Conservation (phyloP, 768 basidiomycete genomes). For the Leucocoprinus leucothites region DNA sequence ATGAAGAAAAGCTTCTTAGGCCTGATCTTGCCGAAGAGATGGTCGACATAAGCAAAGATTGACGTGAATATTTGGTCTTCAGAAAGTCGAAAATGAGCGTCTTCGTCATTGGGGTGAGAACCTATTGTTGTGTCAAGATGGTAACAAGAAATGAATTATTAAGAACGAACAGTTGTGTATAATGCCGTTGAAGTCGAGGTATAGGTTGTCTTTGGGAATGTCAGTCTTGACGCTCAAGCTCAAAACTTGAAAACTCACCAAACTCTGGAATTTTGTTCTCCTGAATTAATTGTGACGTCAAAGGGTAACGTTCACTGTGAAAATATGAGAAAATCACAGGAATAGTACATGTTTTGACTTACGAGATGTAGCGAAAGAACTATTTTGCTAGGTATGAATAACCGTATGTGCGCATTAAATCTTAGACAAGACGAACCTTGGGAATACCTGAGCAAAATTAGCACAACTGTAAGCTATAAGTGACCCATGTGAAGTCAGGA, state of each 20-base stretch:
- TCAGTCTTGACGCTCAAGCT: constrained; percentile 5
- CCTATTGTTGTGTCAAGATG: constrained; percentile 31
- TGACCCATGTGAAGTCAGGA: background rate
- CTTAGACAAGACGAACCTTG: constrained; percentile 44
- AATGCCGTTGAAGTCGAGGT: constrained; percentile 93
- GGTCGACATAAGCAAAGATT: constrained; percentile 96
- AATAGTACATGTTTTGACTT: constrained; percentile 26
- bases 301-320: constrained; percentile 89
- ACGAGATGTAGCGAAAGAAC: constrained; percentile 98
- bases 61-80: constrained; percentile 98
- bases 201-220: constrained; percentile 69
- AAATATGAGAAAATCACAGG: background rate
- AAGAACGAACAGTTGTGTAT: constrained; percentile 70
- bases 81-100: constrained; percentile 91
- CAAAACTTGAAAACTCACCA: constrained; percentile 45
- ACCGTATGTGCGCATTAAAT: background rate
- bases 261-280: constrained; percentile 99
- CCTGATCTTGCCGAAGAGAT: constrained; percentile 95
- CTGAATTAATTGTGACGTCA: constrained; percentile 96
- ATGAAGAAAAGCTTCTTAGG: constrained; percentile 98
- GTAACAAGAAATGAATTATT: constrained; percentile 2
- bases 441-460: constrained; percentile 46
- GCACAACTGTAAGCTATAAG: background rate
- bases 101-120: constrained; percentile 96
- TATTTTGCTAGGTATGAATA: constrained; percentile 24